Conservation (phyloP, 306 rosid species). For the Pterocarpus macrocarpus region DNA sequence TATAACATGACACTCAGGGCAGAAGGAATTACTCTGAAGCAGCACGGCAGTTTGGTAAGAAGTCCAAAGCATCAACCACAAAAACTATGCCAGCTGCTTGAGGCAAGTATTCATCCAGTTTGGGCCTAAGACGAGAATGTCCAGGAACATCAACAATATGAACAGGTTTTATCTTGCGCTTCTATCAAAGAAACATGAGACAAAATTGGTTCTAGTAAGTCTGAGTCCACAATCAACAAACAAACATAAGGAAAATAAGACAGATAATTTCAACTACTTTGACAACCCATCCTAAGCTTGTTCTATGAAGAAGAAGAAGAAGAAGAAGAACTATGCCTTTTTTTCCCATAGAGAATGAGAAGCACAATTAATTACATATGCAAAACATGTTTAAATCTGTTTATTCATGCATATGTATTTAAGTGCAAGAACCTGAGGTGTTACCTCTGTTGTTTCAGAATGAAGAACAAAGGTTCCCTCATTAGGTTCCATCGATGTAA, state of each 20-base stretch:
- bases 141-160: slow-evolving; percentile 83
- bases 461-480: slow-evolving; percentile 88
- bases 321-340: background rate
- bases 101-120: slow-evolving; percentile 79
- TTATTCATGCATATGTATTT: background rate
- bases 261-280: slow-evolving; percentile 12
- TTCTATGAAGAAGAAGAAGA: background rate
- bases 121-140: slow-evolving; percentile 81
- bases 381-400: background rate
- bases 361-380: background rate
- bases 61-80: slow-evolving; percentile 81
- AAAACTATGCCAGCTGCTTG: slow-evolving; percentile 79
- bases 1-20: background rate
- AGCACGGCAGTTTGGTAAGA: slow-evolving; percentile 77
- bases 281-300: background rate
- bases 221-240: slow-evolving; percentile 18
- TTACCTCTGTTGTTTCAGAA: slow-evolving; percentile 78
- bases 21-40: slow-evolving; percentile 77
- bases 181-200: slow-evolving; percentile 56
- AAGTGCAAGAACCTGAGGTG: slow-evolving; percentile 9
- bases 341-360: background rate
- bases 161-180: slow-evolving; percentile 77
- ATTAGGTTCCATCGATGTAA: slow-evolving; percentile 94
- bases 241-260: slow-evolving; percentile 28
- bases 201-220: slow-evolving; percentile 24